Percentiles rank a stretch among this genome's conserved stretches.
Evolutionary conservation across 106 monocot genomes (phyloP).

Genomic region (Amphibolis antarctica): DNA sequence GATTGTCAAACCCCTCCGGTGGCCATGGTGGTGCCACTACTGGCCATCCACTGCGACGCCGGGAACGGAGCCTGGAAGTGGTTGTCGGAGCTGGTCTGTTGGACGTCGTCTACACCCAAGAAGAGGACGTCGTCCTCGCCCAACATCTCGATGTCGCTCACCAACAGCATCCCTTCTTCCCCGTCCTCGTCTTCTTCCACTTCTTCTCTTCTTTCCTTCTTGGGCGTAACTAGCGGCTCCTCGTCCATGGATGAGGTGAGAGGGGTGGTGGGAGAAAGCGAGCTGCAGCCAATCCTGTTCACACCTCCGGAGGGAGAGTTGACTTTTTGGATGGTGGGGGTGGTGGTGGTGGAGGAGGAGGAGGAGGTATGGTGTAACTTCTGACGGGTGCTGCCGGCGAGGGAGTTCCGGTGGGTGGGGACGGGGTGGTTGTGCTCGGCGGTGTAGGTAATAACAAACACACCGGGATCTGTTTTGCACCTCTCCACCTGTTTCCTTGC

Average conservation of each 20-base stretch:
- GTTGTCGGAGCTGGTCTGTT: background rate
- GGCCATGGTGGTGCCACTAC: too few species aligned
- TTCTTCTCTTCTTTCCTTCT: background rate
- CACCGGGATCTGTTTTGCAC: slow-evolving; percentile 28
- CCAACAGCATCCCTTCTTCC: slow-evolving; percentile 7
- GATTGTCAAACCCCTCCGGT: too few species aligned
- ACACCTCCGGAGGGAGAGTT: background rate
- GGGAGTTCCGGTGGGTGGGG: slow-evolving; percentile 33
- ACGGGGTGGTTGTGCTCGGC: slow-evolving; percentile 52
- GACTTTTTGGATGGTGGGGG: background rate
- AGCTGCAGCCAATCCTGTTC: background rate
- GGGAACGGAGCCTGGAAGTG: background rate
- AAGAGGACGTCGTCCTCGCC: slow-evolving; percentile 17
- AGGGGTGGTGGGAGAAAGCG: slow-evolving; percentile 14
- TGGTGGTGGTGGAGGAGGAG: background rate
- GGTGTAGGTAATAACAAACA: slow-evolving; percentile 40
- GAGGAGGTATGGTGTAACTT: slow-evolving; percentile 9
- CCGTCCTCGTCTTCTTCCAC: slow-evolving; percentile 8
- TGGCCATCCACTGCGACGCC: too few species aligned
- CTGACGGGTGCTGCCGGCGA: slow-evolving; percentile 20
- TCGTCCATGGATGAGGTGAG: slow-evolving; percentile 14
- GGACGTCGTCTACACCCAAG: slow-evolving; percentile 3
- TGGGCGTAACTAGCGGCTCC: slow-evolving; percentile 1
- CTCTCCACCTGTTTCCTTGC: slow-evolving; percentile 65
- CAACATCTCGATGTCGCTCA: slow-evolving; percentile 12